These are phyloP conservation scores for Talaromyces sp. DNA, from an alignment of 2,329 filamentous ascomycete genomes.

Conservation along the genomic window DNA sequence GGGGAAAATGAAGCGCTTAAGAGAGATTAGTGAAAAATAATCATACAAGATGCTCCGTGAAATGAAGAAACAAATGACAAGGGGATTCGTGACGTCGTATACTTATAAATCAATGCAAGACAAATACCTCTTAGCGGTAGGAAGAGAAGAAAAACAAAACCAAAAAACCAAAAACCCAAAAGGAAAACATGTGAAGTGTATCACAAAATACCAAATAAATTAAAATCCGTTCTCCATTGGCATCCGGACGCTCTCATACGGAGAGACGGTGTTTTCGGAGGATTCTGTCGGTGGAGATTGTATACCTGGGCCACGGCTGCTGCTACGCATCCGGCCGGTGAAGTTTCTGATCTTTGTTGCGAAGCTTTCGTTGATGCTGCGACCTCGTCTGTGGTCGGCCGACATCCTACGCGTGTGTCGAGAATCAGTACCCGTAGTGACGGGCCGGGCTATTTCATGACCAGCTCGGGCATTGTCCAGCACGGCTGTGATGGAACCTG, in stretches of 20 bases:
- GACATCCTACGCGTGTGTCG: constrained; percentile 39
- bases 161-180: background rate
- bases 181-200: background rate
- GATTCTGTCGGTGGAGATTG: constrained; percentile 39
- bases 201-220: background rate
- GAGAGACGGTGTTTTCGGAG: constrained; percentile 17
- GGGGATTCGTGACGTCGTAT: constrained; percentile 11
- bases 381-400: constrained; percentile 46
- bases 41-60: background rate
- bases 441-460: constrained; percentile 28
- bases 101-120: background rate
- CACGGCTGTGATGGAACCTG: constrained; percentile 36
- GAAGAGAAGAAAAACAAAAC: background rate
- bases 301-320: constrained; percentile 46
- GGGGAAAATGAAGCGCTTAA: background rate
- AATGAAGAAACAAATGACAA: background rate
- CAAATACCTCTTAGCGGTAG: background rate
- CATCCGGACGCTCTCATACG: constrained; percentile 27
- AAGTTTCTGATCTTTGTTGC: constrained; percentile 50
- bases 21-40: background rate
- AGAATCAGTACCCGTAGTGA: constrained; percentile 29
- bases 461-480: constrained; percentile 37
- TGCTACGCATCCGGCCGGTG: constrained; percentile 56
- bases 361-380: constrained; percentile 55
- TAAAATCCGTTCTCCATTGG: constrained; percentile 12